Conservation (phyloP, 768 basidiomycete species). For the Boletellus sp. region DNA sequence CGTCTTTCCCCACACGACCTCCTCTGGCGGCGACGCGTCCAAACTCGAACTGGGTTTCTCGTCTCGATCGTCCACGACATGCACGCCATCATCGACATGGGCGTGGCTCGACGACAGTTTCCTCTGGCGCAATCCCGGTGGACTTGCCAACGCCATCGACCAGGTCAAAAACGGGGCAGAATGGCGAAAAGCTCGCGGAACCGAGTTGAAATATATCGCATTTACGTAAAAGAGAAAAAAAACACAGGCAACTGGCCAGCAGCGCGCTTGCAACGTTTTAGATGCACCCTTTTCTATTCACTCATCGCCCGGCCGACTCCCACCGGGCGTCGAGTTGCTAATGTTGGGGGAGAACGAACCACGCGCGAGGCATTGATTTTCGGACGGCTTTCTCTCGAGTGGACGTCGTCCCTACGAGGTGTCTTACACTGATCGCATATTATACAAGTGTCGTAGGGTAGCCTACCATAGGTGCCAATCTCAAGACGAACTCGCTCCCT, state of each 20-base stretch:
- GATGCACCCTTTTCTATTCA: conserved; percentile 40
- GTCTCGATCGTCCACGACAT: conserved; percentile 10
- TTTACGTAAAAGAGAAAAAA: conserved; percentile 15
- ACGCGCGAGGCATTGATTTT: conserved; percentile 47
- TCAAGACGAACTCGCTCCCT: not conserved
- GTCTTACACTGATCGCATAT: conserved; percentile 39
- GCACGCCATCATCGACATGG: not conserved
- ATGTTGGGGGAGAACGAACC: conserved; percentile 44
- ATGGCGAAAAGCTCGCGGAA: not conserved
- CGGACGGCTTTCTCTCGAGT: conserved; percentile 42
- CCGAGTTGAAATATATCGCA: not conserved
- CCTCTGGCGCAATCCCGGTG: conserved; percentile 24
- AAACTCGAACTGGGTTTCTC: conserved; percentile 9
- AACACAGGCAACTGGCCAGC: not conserved
- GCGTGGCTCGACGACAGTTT: conserved; percentile 1
- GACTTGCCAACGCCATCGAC: conserved; percentile 19
- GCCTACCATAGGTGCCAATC: not conserved
- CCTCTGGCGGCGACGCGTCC: conserved; percentile 36
- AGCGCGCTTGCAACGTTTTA: too few species aligned
- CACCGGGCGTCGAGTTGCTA: conserved; percentile 51
- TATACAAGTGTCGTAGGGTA: conserved; percentile 3
- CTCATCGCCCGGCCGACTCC: conserved; percentile 40
- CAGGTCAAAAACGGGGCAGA: not conserved
- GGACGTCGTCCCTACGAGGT: conserved; percentile 60
- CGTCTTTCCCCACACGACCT: conserved; percentile 87